phyloP scores from a whole-genome alignment of 164 flowering plant genomes.

The Macadamia tetraphylla region DNA sequence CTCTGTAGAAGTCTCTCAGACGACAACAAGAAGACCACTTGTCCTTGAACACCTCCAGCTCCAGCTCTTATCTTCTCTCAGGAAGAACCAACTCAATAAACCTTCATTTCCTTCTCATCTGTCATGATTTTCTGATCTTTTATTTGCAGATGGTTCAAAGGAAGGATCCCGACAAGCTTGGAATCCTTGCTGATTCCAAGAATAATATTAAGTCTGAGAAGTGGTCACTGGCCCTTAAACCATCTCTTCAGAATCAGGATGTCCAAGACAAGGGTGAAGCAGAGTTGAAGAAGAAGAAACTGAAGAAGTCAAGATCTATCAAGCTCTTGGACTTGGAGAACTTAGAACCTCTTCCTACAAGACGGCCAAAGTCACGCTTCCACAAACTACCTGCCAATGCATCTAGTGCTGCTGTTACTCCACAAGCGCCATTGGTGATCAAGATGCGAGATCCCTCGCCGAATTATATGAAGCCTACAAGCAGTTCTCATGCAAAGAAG shows the following conservation, averaged over 20 bases:
- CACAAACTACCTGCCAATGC: conserved; percentile 3
- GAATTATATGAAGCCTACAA: conserved; percentile 47
- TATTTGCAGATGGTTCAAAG: conserved; percentile 49
- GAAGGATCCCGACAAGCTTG: conserved; percentile 32
- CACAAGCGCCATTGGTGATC: conserved; percentile 12
- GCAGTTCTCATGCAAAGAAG: conserved; percentile 39
- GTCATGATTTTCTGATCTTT: not conserved
- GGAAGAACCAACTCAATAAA: not conserved
- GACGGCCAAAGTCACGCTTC: not conserved
- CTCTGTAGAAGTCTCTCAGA: too few relatives aligned
- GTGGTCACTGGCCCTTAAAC: conserved; percentile 4
- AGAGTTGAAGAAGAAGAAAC: conserved; percentile 1
- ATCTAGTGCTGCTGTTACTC: conserved; percentile 7
- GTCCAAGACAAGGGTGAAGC: conserved; percentile 8
- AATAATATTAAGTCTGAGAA: conserved; percentile 15
- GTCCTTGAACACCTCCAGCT: too few relatives aligned
- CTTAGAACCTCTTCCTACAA: not conserved
- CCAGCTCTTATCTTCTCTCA: not conserved
- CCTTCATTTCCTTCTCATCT: not conserved
- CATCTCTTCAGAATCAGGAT: conserved; percentile 11
- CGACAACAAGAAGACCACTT: too few relatives aligned
- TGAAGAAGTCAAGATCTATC: conserved; percentile 6
- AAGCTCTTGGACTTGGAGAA: not conserved
- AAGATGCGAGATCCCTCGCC: conserved; percentile 23
- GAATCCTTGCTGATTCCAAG: conserved; percentile 30